Percentiles rank a stretch among this genome's conserved stretches.
Evolutionary conservation across 225 moss, liverwort and hornwort species (phyloP).

Genomic region (Antitrichia curtipendula): DNA sequence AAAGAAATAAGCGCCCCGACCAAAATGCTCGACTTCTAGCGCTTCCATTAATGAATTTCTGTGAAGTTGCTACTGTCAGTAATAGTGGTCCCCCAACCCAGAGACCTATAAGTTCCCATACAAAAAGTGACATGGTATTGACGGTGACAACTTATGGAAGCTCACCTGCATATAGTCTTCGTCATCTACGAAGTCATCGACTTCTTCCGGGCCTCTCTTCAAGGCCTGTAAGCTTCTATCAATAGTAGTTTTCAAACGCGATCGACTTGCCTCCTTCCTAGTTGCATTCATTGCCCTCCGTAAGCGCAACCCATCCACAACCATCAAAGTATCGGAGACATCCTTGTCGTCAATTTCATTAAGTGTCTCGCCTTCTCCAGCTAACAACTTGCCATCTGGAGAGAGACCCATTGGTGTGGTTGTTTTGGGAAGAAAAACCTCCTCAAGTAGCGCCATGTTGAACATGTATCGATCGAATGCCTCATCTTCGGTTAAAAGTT

Average conservation of each 20-base stretch:
- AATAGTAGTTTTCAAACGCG: conserved; percentile 39
- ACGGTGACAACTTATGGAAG: neutral
- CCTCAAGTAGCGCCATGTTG: conserved; percentile 69
- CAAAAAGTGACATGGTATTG: neutral
- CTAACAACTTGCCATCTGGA: conserved; percentile 35
- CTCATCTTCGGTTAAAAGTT: conserved; percentile 59
- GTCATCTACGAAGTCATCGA: conserved; percentile 44
- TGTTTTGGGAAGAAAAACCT: conserved; percentile 60
- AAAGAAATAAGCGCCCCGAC: neutral
- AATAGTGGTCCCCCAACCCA: neutral
- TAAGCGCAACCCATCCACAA: conserved; percentile 58
- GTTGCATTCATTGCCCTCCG: conserved; percentile 45
- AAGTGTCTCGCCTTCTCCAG: conserved; percentile 21
- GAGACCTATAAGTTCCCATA: neutral
- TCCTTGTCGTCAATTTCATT: conserved; percentile 16
- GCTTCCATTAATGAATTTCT: neutral
- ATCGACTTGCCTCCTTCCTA: conserved; percentile 50
- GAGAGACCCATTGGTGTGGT: conserved; percentile 39
- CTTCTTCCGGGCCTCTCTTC: conserved; percentile 49
- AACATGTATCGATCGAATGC: conserved; percentile 84
- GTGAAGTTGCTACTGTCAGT: neutral
- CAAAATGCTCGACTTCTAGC: neutral
- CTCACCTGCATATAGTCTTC: conserved; percentile 46
- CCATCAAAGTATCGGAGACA: conserved; percentile 21
- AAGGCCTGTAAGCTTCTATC: conserved; percentile 47